Evolutionary conservation across 1,139 yeast genomes (phyloP), one percentile per base, ranked within the genome.

Genomic region (Petasospora fabianii): DNA sequence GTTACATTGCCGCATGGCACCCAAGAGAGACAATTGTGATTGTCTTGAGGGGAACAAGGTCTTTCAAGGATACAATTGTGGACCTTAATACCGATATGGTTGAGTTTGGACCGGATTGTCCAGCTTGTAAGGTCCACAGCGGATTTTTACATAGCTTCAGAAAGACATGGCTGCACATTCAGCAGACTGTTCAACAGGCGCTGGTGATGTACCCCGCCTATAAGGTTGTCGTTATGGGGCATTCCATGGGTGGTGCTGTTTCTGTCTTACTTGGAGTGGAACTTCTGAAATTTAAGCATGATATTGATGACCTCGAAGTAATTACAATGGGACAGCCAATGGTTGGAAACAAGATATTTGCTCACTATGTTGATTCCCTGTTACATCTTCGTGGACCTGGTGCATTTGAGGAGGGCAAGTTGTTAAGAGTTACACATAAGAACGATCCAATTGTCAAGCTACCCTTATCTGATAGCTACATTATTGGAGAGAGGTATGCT

Each of bases 161-260:
- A 9, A 54, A 56, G 34, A 68, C 74, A 0, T 47, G 71, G 32
- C 36, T 36, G 3, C 56, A 54, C 6, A 60, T 72, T 5, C 59
- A 62, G 22, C 42, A 42, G 3, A 39, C 52, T 4, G 37, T 71
- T 13, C 57, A 27, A 1, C 43, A 48, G 1, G 33, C 43, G 2
- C 12, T 45, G 0, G 24, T 27, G 3, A 12, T 19, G 2, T 45
- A 41, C 22, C 46, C 61, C 6, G 55, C 62, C 32, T 65, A 65
- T 39, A 66, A 68, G 43, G 45, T 74, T 2, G 35, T 61, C 1
- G 57, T 74, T 6, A 51, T 72, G 49, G 80, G 80, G 1, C 80
- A 74, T 49, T 73, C 79, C 1, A 48, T 73, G 46, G 80, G 80
- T 1, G 80, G 79, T 7, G 66, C 77, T 3, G 61, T 73, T 9